Base-by-base conservation (phyloP, 805 yeast genomes). In the Ogataea thermomethanolica region DNA sequence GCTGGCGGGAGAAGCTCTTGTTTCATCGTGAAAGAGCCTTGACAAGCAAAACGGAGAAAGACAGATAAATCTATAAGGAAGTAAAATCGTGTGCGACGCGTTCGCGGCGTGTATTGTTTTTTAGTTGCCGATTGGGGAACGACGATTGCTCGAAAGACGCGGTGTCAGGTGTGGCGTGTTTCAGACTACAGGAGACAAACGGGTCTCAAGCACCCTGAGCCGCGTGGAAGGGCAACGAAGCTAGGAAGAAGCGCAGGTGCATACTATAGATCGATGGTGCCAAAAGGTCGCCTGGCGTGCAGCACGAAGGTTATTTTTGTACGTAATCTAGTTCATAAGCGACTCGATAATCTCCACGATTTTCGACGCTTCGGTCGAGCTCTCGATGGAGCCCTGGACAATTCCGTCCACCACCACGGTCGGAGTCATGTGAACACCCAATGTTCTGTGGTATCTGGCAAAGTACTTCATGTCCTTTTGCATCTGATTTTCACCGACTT, bases 371-470 rank as follows among this genome's bases (percentile, higher is more conserved):
- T 75, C 65, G 36, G 79, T 74, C 7, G 88, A 77, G 30, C 88
- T 78, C 51, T 81, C 84, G 53, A 87, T 71, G 6, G 68, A 51
- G 25, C 68, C 66, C 47, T 73, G 74, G 15, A 70, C 69, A 35
- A 83, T 75, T 1, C 95, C 95, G 58, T 86, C 75, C 28, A 87
- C 65, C 14, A 74, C 60, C 10, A 85, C 84, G 4, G 93, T 81
- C 14, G 96, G 96, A 3, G 93, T 84, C n/a, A 84, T 81, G 56
- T 88, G 95, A 27, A 84, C 76, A 31, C 91, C 88, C 29, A 80
- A 75, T 43, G 85, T 86, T 57, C 96, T 74, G 38, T 78, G 79
- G 56, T 77, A 78, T 58, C 79, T 73, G 13, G 89, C 73, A 56
- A 84, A 86, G 53, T 81, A 81, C 64, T 86, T 88, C 46, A 84